These are phyloP conservation scores for Vinca minor DNA, from an alignment of 257 asterid species.

Conservation along the genomic window DNA sequence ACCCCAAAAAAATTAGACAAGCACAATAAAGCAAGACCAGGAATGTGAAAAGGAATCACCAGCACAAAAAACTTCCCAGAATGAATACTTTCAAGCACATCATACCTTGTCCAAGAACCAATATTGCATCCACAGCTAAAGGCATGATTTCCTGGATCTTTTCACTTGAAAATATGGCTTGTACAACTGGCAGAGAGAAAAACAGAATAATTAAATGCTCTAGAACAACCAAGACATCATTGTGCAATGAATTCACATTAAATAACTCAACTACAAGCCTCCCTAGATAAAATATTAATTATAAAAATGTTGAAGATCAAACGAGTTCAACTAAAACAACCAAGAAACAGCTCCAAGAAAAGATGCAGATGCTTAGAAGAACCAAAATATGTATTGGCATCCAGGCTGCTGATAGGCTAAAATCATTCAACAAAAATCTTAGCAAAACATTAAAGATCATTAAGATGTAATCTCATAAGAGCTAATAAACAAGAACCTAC, in stretches of 20 bases:
- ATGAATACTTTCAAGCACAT: constrained; percentile 8
- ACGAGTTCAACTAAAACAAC: neutral
- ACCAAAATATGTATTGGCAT: neutral
- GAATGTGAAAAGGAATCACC: neutral
- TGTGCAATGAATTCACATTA: neutral
- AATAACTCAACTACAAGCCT: neutral
- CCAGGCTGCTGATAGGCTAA: neutral
- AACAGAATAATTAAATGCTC: neutral
- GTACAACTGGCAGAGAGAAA: constrained; percentile 37
- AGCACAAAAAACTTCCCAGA: neutral
- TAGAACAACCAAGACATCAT: neutral
- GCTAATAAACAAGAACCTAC: neutral
- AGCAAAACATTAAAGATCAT: neutral
- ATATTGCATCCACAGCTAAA: constrained; percentile 46
- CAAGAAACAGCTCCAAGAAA: neutral
- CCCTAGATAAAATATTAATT: neutral
- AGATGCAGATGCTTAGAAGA: neutral
- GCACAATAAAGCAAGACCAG: constrained; percentile 1
- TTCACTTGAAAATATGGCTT: constrained; percentile 63
- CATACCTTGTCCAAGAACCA: constrained; percentile 81
- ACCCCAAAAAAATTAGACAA: neutral
- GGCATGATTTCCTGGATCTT: constrained; percentile 67
- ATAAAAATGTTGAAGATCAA: neutral
- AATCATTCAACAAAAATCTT: neutral
- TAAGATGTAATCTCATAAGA: neutral